A percentile compares a stretch with the other conserved stretches of the same genome.
These are phyloP conservation scores for Triangularia verruculosa DNA, from an alignment of 2,329 filamentous ascomycete genomes.

Conservation along the genomic window DNA sequence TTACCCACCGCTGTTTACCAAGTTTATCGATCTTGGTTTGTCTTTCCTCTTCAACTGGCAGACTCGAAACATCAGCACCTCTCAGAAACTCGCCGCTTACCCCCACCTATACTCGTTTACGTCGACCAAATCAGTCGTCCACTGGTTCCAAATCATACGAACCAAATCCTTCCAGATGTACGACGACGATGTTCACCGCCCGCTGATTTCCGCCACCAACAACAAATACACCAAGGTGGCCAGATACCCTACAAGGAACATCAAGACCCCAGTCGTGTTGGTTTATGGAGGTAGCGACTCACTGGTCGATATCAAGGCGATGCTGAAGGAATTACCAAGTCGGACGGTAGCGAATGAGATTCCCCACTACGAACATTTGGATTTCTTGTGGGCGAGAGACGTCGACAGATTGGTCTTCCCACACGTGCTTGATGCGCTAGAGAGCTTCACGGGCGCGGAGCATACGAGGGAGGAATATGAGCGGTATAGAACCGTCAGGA, in stretches of 20 bases:
- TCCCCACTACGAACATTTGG: conserved; percentile 91
- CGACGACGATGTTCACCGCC: conserved; percentile 85
- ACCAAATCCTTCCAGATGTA: conserved; percentile 98
- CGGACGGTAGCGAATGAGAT: conserved; percentile 86
- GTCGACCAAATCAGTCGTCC: conserved; percentile 93
- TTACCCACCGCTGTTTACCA: conserved; percentile 90
- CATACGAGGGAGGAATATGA: conserved; percentile 61
- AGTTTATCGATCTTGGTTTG: conserved; percentile 78
- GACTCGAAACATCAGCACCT: conserved; percentile 74
- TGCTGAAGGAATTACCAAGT: conserved; percentile 82
- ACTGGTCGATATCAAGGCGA: conserved; percentile 86
- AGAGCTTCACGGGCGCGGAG: conserved; percentile 61
- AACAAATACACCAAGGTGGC: conserved; percentile 94
- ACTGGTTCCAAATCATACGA: conserved; percentile 99
- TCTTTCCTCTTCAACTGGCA: conserved; percentile 88
- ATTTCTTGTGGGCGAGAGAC: conserved; percentile 91
- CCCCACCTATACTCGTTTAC: conserved; percentile 96
- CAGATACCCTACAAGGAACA: conserved; percentile 94
- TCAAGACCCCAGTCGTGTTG: conserved; percentile 90
- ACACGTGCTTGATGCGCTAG: conserved; percentile 85
- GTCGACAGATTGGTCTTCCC: conserved; percentile 82
- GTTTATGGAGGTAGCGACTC: conserved; percentile 94
- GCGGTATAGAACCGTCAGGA: conserved; percentile 50
- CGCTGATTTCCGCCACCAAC: conserved; percentile 65
- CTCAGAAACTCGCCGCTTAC: conserved; percentile 93